These are phyloP conservation scores for Pseudopyricularia javanii DNA, from an alignment of 2,329 filamentous ascomycete genomes.

Conservation along the genomic window DNA sequence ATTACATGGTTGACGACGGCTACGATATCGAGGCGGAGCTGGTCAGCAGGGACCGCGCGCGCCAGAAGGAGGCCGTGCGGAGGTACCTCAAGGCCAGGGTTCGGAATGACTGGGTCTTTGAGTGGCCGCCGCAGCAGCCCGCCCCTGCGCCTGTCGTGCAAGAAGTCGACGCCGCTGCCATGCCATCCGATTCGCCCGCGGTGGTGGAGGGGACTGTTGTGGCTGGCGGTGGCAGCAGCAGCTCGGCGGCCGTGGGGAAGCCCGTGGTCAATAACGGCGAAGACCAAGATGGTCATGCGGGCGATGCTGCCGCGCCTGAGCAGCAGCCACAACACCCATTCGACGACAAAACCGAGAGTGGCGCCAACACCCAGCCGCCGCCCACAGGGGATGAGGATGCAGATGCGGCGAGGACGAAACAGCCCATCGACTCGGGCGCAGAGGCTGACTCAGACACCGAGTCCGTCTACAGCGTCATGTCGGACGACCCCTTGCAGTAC, in stretches of 20 bases:
- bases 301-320: background rate
- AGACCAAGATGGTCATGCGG: background rate
- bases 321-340: background rate
- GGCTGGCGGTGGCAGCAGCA: background rate
- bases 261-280: background rate
- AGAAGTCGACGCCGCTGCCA: background rate
- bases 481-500: conserved; percentile 39
- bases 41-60: conserved; percentile 46
- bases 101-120: conserved; percentile 47
- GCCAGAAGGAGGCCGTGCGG: conserved; percentile 51
- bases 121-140: conserved; percentile 31
- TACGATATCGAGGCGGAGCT: conserved; percentile 37
- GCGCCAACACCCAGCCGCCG: background rate
- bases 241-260: background rate
- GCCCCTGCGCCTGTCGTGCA: background rate
- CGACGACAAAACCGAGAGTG: background rate
- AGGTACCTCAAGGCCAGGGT: conserved; percentile 41
- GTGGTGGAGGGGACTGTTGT: background rate
- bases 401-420: background rate
- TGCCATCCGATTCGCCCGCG: background rate
- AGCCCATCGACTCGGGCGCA: conserved; percentile 16
- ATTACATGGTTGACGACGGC: background rate
- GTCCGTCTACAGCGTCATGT: conserved; percentile 45
- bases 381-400: background rate
- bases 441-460: conserved; percentile 30